Evolutionary conservation across 108 stramenopile species (phyloP), one percentile per base, ranked within the genome.

Genomic region (Cyclotella sp.): DNA sequence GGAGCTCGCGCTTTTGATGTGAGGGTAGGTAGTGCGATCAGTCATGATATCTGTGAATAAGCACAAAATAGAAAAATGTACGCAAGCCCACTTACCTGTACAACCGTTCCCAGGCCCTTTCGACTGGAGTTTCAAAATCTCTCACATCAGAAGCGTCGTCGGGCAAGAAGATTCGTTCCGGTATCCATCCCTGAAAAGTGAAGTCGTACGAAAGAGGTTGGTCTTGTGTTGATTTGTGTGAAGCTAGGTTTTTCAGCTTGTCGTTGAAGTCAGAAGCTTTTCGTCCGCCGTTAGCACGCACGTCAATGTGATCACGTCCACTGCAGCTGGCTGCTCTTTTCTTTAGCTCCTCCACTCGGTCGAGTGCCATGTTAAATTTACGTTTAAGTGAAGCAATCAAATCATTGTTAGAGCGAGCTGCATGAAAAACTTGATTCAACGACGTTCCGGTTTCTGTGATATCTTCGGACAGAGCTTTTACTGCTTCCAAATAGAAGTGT

Each of bases 61-160:
- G 55, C 8, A 9, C 5, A 1, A 22, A 24, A 55, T 12, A 24
- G 11, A 55, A 7, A 19, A 39, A 51, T 51, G 19, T 1, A 51
- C 19, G 3, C 13, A 58, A 34, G 0, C 19, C 64, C 10, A 46
- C 30, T 65, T 47, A 22, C 64, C 64, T 78, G 26, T 77, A 74
- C 0, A 97, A 76, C 41, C 95, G 80, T 34, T 91, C 88, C 96
- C 96, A 98, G 4, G 85, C 91, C 28, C 93, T 68, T 59, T 97
- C 94, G 8, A 85, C 77, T 41, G 81, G 75, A 43, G 88, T 91
- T 64, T 91, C 90, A 73, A 88, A 89, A 49, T 90, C 89, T 67
- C 78, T 73, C 0, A 89, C 75, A 57, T 83, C 70, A 18, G 66
- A 53, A 12, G 74, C 42, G 42, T 90, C 73, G 47, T 85, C 78